Base-by-base conservation (phyloP, 441 rosid species). In the Biscutella laevigata region DNA sequence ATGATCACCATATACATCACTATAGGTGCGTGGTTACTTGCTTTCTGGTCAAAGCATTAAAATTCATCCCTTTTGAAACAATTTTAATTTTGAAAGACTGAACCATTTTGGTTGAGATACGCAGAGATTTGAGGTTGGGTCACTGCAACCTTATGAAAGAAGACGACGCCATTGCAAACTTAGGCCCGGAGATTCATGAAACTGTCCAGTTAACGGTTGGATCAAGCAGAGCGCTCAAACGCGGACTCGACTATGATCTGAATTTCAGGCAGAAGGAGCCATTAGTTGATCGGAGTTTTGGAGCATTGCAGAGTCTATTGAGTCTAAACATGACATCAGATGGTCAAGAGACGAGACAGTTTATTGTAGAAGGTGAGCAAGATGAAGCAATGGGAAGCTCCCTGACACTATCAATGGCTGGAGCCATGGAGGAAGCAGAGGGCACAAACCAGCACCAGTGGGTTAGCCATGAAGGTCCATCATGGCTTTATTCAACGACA, bases 121-220 rank as follows among this genome's bases (percentile, higher is more conserved):
- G 87, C 77, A 88, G 97, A 72, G 64, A 67, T 51, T 62, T 80
- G 72, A 90, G 83, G 17, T 83, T 94, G 94, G n/a, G n/a, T n/a
- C n/a, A n/a, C n/a, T n/a, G n/a, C n/a, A n/a, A n/a, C n/a, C 76
- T 77, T 75, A 67, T 71, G 69, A 80, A 78, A 47, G 88, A 80
- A 11, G 81, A 74, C 49, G 72, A 62, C 7, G 48, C 37, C 36
- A 66, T 75, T 28, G 59, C 59, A 44, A 55, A 53, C 43, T 55
- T 85, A 30, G 64, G 33, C 66, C 73, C 65, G 32, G 83, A 69
- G 58, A 66, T 74, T 75, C 73, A 53, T 40, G 69, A 53, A 32
- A 26, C 57, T 58, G 41, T 22, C 24, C 62, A 39, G 20, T 24
- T 53, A 26, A 70, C 66, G 52, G 47, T 44, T 34, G 64, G 61